phyloP scores from a whole-genome alignment of 352 stramenopile species.

The Saprolegnia parasitica region DNA sequence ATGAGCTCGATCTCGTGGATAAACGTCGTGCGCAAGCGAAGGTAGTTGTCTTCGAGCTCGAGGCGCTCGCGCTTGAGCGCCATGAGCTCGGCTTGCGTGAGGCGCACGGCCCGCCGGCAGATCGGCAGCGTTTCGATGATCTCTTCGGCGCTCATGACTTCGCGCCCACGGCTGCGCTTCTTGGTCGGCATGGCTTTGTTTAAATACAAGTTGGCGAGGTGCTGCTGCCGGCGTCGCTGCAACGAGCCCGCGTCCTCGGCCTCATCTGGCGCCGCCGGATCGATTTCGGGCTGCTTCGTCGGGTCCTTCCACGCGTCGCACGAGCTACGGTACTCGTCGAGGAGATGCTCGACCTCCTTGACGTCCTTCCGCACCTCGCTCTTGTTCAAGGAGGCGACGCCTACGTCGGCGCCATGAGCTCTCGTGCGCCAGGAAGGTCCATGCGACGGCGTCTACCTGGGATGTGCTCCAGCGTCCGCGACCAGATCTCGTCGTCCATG shows the following conservation, averaged over 20 bases:
- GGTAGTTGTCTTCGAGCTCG: constrained; percentile 69
- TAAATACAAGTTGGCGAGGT: constrained; percentile 29
- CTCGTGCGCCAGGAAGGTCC: constrained; percentile 5
- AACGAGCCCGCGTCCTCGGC: constrained; percentile 10
- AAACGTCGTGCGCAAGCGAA: constrained; percentile 56
- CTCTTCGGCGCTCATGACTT: constrained; percentile 63
- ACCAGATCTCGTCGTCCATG: constrained; percentile 27
- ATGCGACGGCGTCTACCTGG: constrained; percentile 11
- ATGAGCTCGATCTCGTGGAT: constrained; percentile 63
- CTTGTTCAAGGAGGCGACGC: constrained; percentile 23
- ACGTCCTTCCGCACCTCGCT: constrained; percentile 29
- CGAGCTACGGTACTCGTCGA: constrained; percentile 19
- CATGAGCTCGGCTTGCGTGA: constrained; percentile 65
- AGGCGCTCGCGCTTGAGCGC: constrained; percentile 67
- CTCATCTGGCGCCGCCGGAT: constrained; percentile 6
- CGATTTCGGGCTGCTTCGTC: constrained; percentile 9
- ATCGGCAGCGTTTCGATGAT: constrained; percentile 63
- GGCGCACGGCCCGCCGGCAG: constrained; percentile 58
- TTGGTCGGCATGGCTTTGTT: constrained; percentile 29
- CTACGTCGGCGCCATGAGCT: constrained; percentile 8
- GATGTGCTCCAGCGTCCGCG: constrained; percentile 26
- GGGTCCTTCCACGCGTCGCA: neutral
- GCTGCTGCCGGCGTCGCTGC: constrained; percentile 21
- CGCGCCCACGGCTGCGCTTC: constrained; percentile 24
- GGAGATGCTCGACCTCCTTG: constrained; percentile 26